Conservation (phyloP, 2,329 filamentous ascomycete species). For the Geosmithia flava region DNA sequence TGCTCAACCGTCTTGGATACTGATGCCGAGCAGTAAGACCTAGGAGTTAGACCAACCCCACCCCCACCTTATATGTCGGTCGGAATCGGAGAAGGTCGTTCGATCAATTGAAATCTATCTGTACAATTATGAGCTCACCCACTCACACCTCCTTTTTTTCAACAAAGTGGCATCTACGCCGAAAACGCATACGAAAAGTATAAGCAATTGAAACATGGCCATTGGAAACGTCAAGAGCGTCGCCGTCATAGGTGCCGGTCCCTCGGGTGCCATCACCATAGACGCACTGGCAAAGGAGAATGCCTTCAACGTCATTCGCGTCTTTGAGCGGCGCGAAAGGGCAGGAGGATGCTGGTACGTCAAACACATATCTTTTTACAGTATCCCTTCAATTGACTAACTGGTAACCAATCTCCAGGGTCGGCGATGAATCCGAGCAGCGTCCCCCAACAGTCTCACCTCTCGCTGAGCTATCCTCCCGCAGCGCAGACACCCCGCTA, state of each 20-base stretch:
- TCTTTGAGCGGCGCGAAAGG: conserved; percentile 48
- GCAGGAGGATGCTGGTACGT: conserved; percentile 49
- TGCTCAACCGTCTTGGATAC: too few relatives aligned
- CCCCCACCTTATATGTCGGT: too few relatives aligned
- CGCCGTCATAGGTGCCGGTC: conserved; percentile 49
- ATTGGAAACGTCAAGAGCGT: conserved; percentile 21
- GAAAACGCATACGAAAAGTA: too few relatives aligned
- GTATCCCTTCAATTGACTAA: not conserved
- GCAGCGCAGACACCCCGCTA: conserved; percentile 36
- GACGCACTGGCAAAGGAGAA: conserved; percentile 48
- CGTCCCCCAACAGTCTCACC: conserved; percentile 27
- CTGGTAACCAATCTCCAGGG: conserved; percentile 16
- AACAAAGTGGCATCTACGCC: too few relatives aligned
- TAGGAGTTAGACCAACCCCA: too few relatives aligned
- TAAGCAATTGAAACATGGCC: not conserved
- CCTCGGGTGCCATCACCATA: conserved; percentile 45
- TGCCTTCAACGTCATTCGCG: conserved; percentile 42
- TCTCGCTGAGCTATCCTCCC: conserved; percentile 29
- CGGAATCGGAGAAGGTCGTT: too few relatives aligned
- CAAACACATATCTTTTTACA: too few relatives aligned
- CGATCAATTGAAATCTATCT: too few relatives aligned
- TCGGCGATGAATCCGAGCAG: conserved; percentile 18
- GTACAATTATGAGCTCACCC: too few relatives aligned
- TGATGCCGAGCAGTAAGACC: too few relatives aligned
- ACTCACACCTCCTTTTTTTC: too few relatives aligned